A percentile compares a stretch with the other conserved stretches of the same genome.
phyloP scores from a whole-genome alignment of 345 rosid genomes.

The Eutrema japonicum region DNA sequence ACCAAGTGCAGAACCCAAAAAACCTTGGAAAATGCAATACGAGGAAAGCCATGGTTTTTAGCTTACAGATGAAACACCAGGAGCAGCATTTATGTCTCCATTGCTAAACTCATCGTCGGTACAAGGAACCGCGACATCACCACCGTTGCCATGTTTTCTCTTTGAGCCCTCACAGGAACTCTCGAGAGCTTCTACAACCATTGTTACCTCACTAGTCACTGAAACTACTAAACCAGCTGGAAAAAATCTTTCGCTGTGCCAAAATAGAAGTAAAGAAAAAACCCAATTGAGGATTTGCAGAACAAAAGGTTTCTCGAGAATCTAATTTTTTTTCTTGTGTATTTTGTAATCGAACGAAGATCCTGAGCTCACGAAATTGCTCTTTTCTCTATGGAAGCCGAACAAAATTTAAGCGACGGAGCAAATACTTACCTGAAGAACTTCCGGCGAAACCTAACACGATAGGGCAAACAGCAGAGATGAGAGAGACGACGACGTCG shows the following conservation, averaged over 20 bases:
- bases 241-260: slow-evolving; percentile 8
- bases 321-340: background rate
- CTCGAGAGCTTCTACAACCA: slow-evolving; percentile 65
- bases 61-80: slow-evolving; percentile 54
- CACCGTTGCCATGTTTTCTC: slow-evolving; percentile 52
- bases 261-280: slow-evolving; percentile 5
- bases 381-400: background rate
- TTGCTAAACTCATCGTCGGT: slow-evolving; percentile 43
- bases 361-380: slow-evolving; percentile 2
- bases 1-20: slow-evolving; percentile 14
- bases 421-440: slow-evolving; percentile 11
- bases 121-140: slow-evolving; percentile 42
- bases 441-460: slow-evolving; percentile 21
- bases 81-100: slow-evolving; percentile 38
- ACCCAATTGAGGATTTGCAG: background rate
- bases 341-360: background rate
- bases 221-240: slow-evolving; percentile 31
- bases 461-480: background rate
- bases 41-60: slow-evolving; percentile 1
- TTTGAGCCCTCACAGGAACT: slow-evolving; percentile 44
- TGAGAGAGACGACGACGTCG: slow-evolving; percentile 3
- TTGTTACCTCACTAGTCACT: slow-evolving; percentile 40
- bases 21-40: background rate
- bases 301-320: background rate
- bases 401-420: background rate